A percentile compares a stretch with the other conserved stretches of the same genome.
These are phyloP conservation scores for Daldinia decipiens DNA, from an alignment of 495 filamentous ascomycete species.

Conservation along the genomic window DNA sequence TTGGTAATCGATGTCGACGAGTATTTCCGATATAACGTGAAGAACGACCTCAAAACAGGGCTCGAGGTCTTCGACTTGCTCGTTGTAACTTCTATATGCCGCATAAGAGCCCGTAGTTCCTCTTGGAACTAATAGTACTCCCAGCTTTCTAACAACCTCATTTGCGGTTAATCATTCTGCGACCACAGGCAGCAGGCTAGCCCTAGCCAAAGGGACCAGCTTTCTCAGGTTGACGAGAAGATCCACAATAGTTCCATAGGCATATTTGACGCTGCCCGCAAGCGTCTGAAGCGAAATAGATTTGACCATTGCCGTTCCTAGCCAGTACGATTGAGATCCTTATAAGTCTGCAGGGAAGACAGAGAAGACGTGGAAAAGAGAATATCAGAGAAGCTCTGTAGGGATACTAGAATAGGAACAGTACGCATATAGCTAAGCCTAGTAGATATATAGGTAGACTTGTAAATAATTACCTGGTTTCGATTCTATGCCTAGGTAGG, in stretches of 20 bases:
- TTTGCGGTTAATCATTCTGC: slow-evolving; percentile 35
- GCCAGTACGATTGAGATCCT: background rate
- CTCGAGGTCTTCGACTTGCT: slow-evolving; percentile 20
- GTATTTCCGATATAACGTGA: slow-evolving; percentile 34
- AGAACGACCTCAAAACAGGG: slow-evolving; percentile 38
- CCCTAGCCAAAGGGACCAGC: slow-evolving; percentile 10
- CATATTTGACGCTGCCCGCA: slow-evolving; percentile 23
- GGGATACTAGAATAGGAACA: background rate
- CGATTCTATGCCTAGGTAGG: background rate
- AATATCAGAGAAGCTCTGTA: background rate
- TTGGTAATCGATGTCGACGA: slow-evolving; percentile 35
- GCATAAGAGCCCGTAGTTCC: background rate
- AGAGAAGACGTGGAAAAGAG: background rate
- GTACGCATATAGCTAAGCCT: background rate
- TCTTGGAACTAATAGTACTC: slow-evolving; percentile 7
- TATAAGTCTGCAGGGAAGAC: background rate
- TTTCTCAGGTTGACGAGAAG: slow-evolving; percentile 24
- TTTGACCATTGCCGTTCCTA: slow-evolving; percentile 18
- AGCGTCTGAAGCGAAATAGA: slow-evolving; percentile 20
- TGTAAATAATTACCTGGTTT: background rate
- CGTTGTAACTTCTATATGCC: background rate
- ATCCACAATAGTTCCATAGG: slow-evolving; percentile 25
- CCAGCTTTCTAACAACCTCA: slow-evolving; percentile 20
- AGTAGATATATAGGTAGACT: background rate
- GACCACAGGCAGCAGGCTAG: slow-evolving; percentile 25